Base-by-base conservation (phyloP, 495 filamentous ascomycete genomes). In the Trichoderma virens region DNA sequence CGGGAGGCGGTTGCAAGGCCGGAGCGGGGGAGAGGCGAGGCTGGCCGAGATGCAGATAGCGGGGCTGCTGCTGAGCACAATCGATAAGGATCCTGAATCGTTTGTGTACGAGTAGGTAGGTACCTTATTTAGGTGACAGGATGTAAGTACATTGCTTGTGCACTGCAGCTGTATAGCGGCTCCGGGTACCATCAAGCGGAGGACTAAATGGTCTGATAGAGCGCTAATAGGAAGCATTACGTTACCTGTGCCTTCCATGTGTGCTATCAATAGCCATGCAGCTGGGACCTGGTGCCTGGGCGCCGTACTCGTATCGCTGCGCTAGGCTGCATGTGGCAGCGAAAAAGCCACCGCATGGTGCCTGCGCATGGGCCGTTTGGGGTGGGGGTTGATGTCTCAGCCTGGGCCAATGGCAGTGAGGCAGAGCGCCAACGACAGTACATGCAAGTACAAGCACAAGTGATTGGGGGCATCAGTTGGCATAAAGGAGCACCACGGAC, bases 281-380 rank as follows among this genome's bases (percentile, higher is more conserved):
- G 38, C 43, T 20, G 51, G 51, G 51, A 14, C 51, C 51, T 56
- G 51, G 51, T 56, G 51, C 51, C 51, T 56, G 51, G 9, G 25
- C 51, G 51, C 23, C 11, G 25, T 27, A 56, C 23, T 11, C 23
- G 51, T 30, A 30, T 47, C 43, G 23, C 20, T n/a, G 43, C 43
- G 20, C 43, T 47, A 47, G 18, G 5, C 9, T 2, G 9, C 43
- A n/a, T n/a, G 39, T 47, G 43, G 43, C 51, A 45, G 41, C 41
- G 41, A 14, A 14, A 45, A 45, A 45, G 16, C 16, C 41, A 45
- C 41, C 18, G 41, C 41, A 45, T 45, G 41, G 41, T 45, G 41
- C 41, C 41, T 45, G 41, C 41, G 18, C 16, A 16, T 45, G 41
- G 41, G 27, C 25, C 51, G 30, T 56, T 28, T 16, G 25, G 9